Base-by-base conservation (phyloP, 2,329 filamentous ascomycete genomes). In the Penicillium fuscoglaucum region DNA sequence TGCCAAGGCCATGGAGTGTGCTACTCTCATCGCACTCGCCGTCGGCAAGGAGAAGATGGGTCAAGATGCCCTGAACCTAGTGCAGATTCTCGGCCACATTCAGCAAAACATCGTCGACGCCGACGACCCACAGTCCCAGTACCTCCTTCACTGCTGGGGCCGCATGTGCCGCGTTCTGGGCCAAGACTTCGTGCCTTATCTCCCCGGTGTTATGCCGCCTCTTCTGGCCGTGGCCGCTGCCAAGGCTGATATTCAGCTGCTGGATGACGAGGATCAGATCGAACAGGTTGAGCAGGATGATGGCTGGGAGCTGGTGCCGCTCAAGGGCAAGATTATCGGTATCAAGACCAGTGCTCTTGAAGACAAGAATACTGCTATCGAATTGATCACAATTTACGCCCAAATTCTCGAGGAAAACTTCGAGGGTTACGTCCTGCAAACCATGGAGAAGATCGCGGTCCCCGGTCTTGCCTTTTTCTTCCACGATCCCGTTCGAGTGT, bases 281-380 rank as follows among this genome's bases (percentile, higher is more conserved):
- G 91, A 96, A 68, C 87, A 92, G 71, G 87, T 97, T 61, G 91
- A 96, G 74, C 90, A 95, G 70, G 93, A 98, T 70, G 93, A 97
- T 57, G 93, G 93, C 44, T 99, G 95, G 95, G 95, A 99, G 76
- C 83, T 99, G 66, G 92, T 99, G 17, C 95, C 95, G 9, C 84
- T 99, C 56, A 96, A 96, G 78, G 95, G 95, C 65, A 98, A 98
- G 81, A 91, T 96, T 76, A 97, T 99, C 70, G 95, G 95, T 64
- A 99, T 99, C 79, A 92, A 93, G 79, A 99, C 95, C 8, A 96
- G 91, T 74, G 91, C 90, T 10, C 88, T 99, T 75, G 95, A 99
- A 69, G 95, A 99, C 78, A 99, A 99, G 82, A 93, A 98, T 76
- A 97, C 96, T 85, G 95, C 95, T n/a, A 98, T 99, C 64, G 95